A percentile compares a stretch with the other conserved stretches of the same genome.
These are phyloP conservation scores for Cunninghamia lanceolata DNA, from an alignment of 75 land plant genomes.

Conservation along the genomic window DNA sequence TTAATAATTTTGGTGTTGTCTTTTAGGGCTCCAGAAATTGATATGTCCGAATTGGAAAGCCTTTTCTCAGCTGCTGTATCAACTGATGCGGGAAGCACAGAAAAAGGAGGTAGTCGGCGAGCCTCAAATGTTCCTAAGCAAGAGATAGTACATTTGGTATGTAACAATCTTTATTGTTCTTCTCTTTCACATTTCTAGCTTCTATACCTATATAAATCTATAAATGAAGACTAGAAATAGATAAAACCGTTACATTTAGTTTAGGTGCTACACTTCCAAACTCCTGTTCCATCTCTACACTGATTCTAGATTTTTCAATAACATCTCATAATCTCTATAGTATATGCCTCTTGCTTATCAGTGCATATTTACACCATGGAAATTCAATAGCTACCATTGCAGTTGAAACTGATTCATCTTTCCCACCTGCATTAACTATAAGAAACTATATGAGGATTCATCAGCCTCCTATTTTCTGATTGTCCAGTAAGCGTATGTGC, in stretches of 20 bases:
- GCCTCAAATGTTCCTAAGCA: conserved; percentile 60
- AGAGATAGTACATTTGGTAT: conserved; percentile 91
- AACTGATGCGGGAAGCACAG: conserved; percentile 33
- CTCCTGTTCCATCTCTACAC: not conserved
- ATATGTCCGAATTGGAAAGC: conserved; percentile 87
- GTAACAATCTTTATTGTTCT: conserved; percentile 4
- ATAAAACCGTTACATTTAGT: not conserved
- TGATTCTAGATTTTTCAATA: not conserved
- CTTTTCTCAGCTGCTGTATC: conserved; percentile 73
- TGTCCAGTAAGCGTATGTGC: not conserved
- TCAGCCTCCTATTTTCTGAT: not conserved
- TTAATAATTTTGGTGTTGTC: conserved; percentile 4
- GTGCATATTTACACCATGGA: not conserved
- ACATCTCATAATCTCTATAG: not conserved
- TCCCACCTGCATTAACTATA: not conserved
- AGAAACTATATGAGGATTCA: not conserved
- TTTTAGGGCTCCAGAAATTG: conserved; percentile 88
- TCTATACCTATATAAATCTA: too few relatives aligned
- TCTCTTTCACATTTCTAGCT: not conserved
- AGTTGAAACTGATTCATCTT: not conserved
- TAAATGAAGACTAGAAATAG: not conserved
- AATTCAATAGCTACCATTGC: not conserved
- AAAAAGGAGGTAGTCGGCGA: conserved; percentile 50
- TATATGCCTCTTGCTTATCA: not conserved
- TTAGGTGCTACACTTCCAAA: not conserved